These are phyloP conservation scores for Puccinia horiana DNA, from an alignment of 1,284 basidiomycete genomes.

Conservation along the genomic window DNA sequence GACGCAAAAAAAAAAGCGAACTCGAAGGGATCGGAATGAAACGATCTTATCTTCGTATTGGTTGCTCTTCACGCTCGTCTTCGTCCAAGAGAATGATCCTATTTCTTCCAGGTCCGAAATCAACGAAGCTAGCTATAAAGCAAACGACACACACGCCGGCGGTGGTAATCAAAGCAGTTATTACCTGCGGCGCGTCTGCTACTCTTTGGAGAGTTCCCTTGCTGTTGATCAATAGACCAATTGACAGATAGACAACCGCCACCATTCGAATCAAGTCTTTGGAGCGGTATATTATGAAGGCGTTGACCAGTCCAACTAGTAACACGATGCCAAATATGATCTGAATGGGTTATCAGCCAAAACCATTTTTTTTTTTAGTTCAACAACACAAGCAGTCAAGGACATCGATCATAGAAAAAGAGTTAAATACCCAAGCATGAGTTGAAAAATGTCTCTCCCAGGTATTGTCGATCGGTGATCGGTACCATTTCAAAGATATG, in stretches of 20 bases:
- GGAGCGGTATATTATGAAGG: slow-evolving; percentile 11
- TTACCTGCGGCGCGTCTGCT: slow-evolving; percentile 36
- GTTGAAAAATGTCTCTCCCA: slow-evolving; percentile 45
- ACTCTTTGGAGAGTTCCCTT: slow-evolving; percentile 31
- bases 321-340: slow-evolving; percentile 41
- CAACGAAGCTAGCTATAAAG: slow-evolving; percentile 40
- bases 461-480: slow-evolving; percentile 23
- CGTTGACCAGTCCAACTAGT: slow-evolving; percentile 23
- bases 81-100: slow-evolving; percentile 31
- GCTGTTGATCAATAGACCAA: slow-evolving; percentile 23
- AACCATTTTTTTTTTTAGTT: slow-evolving; percentile 8
- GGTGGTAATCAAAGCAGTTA: slow-evolving; percentile 19
- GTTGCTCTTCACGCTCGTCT: slow-evolving; percentile 20
- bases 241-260: slow-evolving; percentile 37
- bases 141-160: slow-evolving; percentile 31
- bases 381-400: background rate
- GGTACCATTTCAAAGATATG: slow-evolving; percentile 61
- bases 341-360: slow-evolving; percentile 3
- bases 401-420: background rate
- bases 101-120: slow-evolving; percentile 24
- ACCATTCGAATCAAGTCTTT: slow-evolving; percentile 39
- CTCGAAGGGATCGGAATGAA: background rate
- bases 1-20: background rate
- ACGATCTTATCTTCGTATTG: background rate
- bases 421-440: slow-evolving; percentile 40